A percentile compares a stretch with the other conserved stretches of the same genome.
Conservation (phyloP, 2,329 filamentous ascomycete species). For the Apiospora saccharicola region DNA sequence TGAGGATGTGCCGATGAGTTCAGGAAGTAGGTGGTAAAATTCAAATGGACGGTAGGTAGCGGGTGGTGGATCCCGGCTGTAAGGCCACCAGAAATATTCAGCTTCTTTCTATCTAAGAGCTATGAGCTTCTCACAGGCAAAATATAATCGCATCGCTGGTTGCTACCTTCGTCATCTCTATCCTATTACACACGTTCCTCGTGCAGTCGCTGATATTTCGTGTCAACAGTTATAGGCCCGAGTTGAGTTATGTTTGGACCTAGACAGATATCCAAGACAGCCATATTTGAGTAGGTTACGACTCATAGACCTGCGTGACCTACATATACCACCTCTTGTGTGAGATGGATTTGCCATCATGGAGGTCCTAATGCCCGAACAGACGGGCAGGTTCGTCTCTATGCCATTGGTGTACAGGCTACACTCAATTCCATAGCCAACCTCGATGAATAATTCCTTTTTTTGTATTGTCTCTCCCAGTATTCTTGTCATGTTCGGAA, state of each 20-base stretch:
- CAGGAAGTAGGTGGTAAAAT: neutral
- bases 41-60: neutral
- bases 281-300: neutral
- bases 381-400: neutral
- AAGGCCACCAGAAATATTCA: slow-evolving; percentile 13
- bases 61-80: neutral
- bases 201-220: neutral
- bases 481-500: neutral
- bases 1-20: neutral
- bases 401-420: too few species aligned
- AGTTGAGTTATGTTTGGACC: neutral
- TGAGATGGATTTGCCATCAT: neutral
- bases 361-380: neutral
- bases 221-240: neutral
- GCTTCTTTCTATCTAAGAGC: neutral
- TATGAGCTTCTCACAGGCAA: neutral
- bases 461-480: neutral
- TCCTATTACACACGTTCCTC: neutral
- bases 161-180: neutral
- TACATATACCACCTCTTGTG: neutral
- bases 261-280: neutral
- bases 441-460: neutral
- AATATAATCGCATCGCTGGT: neutral
- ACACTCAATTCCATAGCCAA: neutral
- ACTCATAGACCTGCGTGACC: neutral